Percentiles rank a stretch among this genome's conserved stretches.
Evolutionary conservation across 371 early-diverging fungal genomes (phyloP).

Genomic region (Haplosporangium sp.): DNA sequence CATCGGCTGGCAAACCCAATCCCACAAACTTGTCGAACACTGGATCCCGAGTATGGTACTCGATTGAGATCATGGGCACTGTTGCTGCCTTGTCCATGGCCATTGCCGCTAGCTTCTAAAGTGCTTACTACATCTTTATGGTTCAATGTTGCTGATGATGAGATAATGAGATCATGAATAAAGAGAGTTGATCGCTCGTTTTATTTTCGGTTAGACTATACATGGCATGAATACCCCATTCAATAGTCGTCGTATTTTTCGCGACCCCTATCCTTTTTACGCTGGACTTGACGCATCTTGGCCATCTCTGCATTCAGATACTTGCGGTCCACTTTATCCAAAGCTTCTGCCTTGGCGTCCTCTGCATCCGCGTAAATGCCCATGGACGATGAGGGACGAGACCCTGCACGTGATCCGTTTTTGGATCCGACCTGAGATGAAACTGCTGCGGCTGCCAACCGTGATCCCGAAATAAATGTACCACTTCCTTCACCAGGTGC

Average conservation of each 20-base stretch:
- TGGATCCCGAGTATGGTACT: conserved; percentile 2
- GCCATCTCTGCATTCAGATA: conserved; percentile 52
- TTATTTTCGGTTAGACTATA: neutral
- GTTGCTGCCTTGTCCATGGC: conserved; percentile 22
- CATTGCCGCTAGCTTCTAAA: conserved; percentile 11
- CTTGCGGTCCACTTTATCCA: conserved; percentile 42
- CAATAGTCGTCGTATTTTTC: conserved; percentile 44
- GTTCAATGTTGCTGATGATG: neutral
- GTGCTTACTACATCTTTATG: neutral
- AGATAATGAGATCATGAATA: no score
- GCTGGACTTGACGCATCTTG: conserved; percentile 48
- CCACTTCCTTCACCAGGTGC: conserved; percentile 28
- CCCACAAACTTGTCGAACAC: conserved; percentile 1
- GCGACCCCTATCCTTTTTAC: conserved; percentile 41
- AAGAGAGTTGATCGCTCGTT: no score
- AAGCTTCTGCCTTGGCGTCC: conserved; percentile 46
- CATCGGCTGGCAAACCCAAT: neutral
- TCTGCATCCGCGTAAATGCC: conserved; percentile 51
- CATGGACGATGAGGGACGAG: conserved; percentile 45
- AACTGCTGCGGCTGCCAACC: conserved; percentile 26
- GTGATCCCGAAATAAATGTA: conserved; percentile 20
- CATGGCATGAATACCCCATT: neutral
- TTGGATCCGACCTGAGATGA: conserved; percentile 31
- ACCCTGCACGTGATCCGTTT: conserved; percentile 46
- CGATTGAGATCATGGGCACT: conserved; percentile 23